Base-by-base conservation (phyloP, 192 early-diverging fungal species). In the Coemansia brasiliensis region DNA sequence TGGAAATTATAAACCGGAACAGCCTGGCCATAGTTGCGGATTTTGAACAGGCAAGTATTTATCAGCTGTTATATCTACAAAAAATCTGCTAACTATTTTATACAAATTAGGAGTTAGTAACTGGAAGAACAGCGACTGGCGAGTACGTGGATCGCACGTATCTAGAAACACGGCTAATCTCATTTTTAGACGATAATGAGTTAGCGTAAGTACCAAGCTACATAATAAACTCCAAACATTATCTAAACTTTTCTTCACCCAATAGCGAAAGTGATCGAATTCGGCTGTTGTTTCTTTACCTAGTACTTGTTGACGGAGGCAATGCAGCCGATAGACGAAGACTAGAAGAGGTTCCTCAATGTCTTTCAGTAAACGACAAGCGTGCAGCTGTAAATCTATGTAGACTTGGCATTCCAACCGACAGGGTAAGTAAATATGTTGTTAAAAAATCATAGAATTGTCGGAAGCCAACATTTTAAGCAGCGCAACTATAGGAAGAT, bases 41-140 rank as follows among this genome's bases (percentile, higher is more conserved):
- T 12, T 59, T 85, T 57, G 83, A 85, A 46, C 79, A 77, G 65
- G 79, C 63, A 78, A 43, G 59, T 21, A 35, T 35, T 5, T 35
- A 2, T 35, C 20, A 20, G 24, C 27, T 15, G 22, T 15, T 8
- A 7, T 25, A 49, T 49, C 12, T 49, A 13, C 24, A 26, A 26
- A 24, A 26, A 26, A 24, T 26, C 11, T 51, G 18, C 26, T 51
- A 29, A 51, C 9, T 7, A 17, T 27, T 7, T 35, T n/a, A n/a
- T 29, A n/a, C 13, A 9, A 7, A 35, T 20, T 69, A 76, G 73
- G 66, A 76, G 52, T 50, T 79, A n/a, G 46, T 69, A 2, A 57
- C 70, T 2, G 60, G 62, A 21, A 41, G 44, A 17, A 27, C 50
- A 12, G 11, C 43, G 15, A 16, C 38, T 10, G 49, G 57, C 44